phyloP scores from a whole-genome alignment of 2,329 filamentous ascomycete species.

The Curvularia hawaiiensis region DNA sequence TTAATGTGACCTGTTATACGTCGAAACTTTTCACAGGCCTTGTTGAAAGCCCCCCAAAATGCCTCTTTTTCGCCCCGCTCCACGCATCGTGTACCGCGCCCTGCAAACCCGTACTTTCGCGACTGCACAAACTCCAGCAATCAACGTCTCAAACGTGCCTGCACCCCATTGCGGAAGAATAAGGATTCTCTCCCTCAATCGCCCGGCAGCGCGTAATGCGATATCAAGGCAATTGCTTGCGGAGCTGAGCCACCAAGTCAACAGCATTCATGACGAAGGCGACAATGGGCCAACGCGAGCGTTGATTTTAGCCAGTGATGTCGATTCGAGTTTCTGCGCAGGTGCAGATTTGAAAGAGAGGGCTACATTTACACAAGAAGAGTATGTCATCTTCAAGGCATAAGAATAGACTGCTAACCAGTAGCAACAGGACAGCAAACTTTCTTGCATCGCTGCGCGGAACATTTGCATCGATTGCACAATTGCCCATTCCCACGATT shows the following conservation, averaged over 20 bases:
- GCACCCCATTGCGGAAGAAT: constrained; percentile 83
- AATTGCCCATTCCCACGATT: constrained; percentile 87
- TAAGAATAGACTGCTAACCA: constrained; percentile 15
- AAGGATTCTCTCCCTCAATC: constrained; percentile 84
- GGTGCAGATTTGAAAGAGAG: constrained; percentile 95
- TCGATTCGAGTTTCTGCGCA: constrained; percentile 89
- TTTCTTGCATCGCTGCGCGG: constrained; percentile 79
- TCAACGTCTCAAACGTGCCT: constrained; percentile 76
- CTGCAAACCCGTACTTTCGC: constrained; percentile 46
- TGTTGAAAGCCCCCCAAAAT: constrained; percentile 19
- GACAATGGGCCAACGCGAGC: constrained; percentile 71
- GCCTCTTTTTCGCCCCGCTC: constrained; percentile 30
- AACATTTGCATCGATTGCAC: constrained; percentile 74
- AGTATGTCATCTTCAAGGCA: constrained; percentile 60
- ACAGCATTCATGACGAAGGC: constrained; percentile 68
- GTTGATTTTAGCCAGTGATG: constrained; percentile 80
- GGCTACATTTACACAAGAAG: constrained; percentile 72
- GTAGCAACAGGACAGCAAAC: constrained; percentile 67
- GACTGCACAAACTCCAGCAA: constrained; percentile 56
- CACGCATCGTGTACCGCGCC: constrained; percentile 29
- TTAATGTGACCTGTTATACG: neutral
- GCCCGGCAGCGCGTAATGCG: constrained; percentile 85
- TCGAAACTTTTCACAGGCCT: neutral
- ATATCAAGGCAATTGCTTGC: constrained; percentile 80
- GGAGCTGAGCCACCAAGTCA: constrained; percentile 73